Conservation (phyloP, 495 filamentous ascomycete species). For the Neurospora africana region DNA sequence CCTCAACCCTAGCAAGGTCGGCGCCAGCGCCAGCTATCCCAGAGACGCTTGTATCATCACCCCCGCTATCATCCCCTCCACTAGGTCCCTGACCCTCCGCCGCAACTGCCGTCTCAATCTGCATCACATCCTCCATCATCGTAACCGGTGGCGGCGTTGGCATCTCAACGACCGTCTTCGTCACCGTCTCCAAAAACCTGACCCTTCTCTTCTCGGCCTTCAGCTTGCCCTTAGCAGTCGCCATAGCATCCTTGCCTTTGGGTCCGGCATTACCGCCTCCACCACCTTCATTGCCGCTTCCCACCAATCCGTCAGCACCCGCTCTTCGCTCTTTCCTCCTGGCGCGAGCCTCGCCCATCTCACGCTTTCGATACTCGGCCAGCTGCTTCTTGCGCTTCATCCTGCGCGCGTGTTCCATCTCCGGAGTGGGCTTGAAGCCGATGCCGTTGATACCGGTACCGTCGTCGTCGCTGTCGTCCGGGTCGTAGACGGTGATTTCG, state of each 20-base stretch:
- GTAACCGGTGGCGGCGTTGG: slow-evolving; percentile 1
- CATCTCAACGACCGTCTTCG: slow-evolving; percentile 4
- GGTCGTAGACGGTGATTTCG: slow-evolving; percentile 76
- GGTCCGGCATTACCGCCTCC: not conserved
- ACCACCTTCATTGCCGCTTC: not conserved
- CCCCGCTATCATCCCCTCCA: not conserved
- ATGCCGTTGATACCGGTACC: slow-evolving; percentile 81
- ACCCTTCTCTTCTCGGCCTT: slow-evolving; percentile 20
- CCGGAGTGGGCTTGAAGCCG: slow-evolving; percentile 80
- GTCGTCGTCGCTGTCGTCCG: slow-evolving; percentile 62
- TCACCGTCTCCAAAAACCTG: slow-evolving; percentile 23
- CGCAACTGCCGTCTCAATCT: not conserved
- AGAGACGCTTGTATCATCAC: not conserved
- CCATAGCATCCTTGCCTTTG: not conserved
- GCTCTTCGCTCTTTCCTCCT: slow-evolving; percentile 56
- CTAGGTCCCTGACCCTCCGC: not conserved
- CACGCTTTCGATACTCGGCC: slow-evolving; percentile 69
- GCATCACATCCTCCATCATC: not conserved
- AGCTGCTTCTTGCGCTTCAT: slow-evolving; percentile 74
- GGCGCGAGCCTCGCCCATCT: slow-evolving; percentile 73
- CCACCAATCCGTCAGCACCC: slow-evolving; percentile 9
- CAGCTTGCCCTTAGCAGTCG: slow-evolving; percentile 4
- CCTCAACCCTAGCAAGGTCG: not conserved
- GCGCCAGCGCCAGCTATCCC: not conserved
- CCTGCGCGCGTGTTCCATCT: slow-evolving; percentile 64